Conservation (phyloP, 2,329 filamentous ascomycete species). For the Trichoderma arundinaceum region DNA sequence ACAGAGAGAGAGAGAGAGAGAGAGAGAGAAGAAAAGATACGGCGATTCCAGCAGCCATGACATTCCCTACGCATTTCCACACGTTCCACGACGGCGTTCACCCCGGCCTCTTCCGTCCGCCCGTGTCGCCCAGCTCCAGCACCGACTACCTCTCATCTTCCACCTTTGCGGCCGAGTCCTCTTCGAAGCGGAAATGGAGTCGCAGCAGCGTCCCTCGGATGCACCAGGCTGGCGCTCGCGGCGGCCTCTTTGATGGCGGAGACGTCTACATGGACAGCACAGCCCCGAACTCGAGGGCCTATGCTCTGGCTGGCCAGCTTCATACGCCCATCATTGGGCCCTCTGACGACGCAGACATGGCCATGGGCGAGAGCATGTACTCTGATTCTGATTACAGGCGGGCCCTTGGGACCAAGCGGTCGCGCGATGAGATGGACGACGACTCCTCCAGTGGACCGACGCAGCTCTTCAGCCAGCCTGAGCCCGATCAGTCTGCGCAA, state of each 20-base stretch:
- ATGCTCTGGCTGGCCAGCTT: constrained; percentile 61
- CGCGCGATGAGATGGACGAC: constrained; percentile 46
- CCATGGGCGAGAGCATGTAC: constrained; percentile 60
- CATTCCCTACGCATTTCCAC: constrained; percentile 43
- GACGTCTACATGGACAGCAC: constrained; percentile 37
- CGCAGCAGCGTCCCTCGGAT: constrained; percentile 37
- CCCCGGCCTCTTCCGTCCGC: constrained; percentile 55
- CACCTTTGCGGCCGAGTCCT: constrained; percentile 36
- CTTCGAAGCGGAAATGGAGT: constrained; percentile 55
- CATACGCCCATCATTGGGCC: constrained; percentile 51
- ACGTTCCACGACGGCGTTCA: constrained; percentile 49
- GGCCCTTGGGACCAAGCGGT: constrained; percentile 56
- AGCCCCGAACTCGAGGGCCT: constrained; percentile 40
- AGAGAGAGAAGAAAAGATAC: background rate
- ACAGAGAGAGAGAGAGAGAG: background rate
- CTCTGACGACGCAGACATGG: constrained; percentile 39
- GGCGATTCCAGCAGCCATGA: constrained; percentile 34
- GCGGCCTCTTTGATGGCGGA: constrained; percentile 24
- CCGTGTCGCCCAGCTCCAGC: constrained; percentile 50
- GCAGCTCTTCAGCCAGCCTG: constrained; percentile 41
- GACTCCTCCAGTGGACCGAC: constrained; percentile 41
- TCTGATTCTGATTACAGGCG: constrained; percentile 63
- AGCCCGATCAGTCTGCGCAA: constrained; percentile 40
- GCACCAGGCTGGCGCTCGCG: background rate
- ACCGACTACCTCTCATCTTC: constrained; percentile 48